phyloP scores from a whole-genome alignment of 495 filamentous ascomycete genomes.

The Aspergillus incahuasiensis region DNA sequence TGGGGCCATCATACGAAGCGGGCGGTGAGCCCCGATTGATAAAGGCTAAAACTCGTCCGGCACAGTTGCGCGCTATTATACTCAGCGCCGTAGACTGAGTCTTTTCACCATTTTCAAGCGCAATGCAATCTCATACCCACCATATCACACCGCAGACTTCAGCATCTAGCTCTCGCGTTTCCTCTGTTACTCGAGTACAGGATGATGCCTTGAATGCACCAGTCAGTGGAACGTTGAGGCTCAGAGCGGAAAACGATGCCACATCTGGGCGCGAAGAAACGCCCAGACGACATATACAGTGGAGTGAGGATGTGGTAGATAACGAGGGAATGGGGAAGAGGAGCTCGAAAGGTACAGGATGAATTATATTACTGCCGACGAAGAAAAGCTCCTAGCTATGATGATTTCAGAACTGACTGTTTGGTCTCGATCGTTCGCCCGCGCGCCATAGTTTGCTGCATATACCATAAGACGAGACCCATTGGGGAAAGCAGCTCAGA shows the following conservation, averaged over 20 bases:
- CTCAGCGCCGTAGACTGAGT: too few species aligned
- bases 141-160: conserved; percentile 17
- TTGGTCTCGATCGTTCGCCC: neutral
- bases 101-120: too few species aligned
- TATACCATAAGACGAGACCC: conserved; percentile 82
- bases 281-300: conserved; percentile 60
- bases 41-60: too few species aligned
- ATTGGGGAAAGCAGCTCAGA: conserved; percentile 84
- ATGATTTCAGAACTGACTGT: neutral
- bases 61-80: too few species aligned
- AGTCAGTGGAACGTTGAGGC: conserved; percentile 28
- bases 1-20: neutral
- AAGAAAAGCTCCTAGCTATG: neutral
- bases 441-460: conserved; percentile 82
- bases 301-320: conserved; percentile 91
- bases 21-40: too few species aligned
- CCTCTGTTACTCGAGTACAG: conserved; percentile 14
- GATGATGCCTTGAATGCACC: conserved; percentile 15
- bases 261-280: conserved; percentile 14
- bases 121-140: conserved; percentile 28
- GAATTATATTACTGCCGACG: neutral
- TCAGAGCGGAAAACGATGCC: conserved; percentile 31
- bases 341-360: conserved; percentile 72
- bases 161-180: conserved; percentile 16
- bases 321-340: conserved; percentile 96